Evolutionary conservation across 352 stramenopile species (phyloP).

Genomic region (Phytophthora pluvialis): DNA sequence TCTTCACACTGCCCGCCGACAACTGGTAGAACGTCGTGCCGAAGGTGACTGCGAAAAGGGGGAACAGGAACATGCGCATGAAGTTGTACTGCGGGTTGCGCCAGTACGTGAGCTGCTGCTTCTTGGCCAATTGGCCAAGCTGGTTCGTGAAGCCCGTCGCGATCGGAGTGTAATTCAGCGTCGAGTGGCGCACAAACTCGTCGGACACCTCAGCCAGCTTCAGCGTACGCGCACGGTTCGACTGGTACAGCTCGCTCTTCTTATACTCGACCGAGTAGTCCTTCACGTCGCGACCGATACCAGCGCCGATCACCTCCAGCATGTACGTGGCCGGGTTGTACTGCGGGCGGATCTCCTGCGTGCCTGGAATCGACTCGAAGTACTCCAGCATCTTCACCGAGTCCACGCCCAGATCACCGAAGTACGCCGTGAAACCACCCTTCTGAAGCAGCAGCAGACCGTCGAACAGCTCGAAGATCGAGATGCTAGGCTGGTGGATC

Average conservation of each 20-base stretch:
- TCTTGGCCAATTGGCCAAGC: conserved; percentile 30
- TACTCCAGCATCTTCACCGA: conserved; percentile 85
- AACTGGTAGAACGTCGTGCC: no score
- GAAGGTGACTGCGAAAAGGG: no score
- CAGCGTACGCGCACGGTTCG: conserved; percentile 41
- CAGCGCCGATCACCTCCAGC: conserved; percentile 86
- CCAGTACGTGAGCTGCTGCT: conserved; percentile 57
- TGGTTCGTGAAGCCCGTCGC: conserved; percentile 53
- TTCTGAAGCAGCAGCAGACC: conserved; percentile 88
- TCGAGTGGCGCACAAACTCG: conserved; percentile 50
- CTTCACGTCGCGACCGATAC: conserved; percentile 66
- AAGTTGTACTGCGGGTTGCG: conserved; percentile 72
- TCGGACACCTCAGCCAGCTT: conserved; percentile 28
- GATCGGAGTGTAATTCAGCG: conserved; percentile 54
- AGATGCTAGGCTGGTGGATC: conserved; percentile 70
- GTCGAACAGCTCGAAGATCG: conserved; percentile 94
- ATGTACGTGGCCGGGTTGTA: conserved; percentile 94
- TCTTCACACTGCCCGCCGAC: no score
- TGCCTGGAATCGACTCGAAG: conserved; percentile 78
- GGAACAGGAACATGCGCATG: no score
- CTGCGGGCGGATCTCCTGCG: conserved; percentile 60
- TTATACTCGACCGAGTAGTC: conserved; percentile 59
- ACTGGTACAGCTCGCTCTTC: conserved; percentile 41
- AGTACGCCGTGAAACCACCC: conserved; percentile 76
- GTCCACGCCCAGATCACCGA: conserved; percentile 86